Conservation (phyloP, 129 eudicot species). For the Tagetes erecta region DNA sequence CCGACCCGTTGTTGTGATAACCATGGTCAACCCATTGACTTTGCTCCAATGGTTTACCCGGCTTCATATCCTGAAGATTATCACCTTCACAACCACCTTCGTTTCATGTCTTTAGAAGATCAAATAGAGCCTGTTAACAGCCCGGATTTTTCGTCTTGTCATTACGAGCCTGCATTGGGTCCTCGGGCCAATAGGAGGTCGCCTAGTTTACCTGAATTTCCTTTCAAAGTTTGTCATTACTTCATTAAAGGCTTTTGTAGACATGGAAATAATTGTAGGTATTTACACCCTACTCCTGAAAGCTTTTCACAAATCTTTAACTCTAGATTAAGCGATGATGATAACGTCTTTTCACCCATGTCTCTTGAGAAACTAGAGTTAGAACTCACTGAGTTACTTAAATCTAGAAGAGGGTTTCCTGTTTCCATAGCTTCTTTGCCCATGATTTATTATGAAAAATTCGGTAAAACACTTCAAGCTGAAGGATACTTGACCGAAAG, state of each 20-base stretch:
- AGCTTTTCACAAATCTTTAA: conserved; percentile 45
- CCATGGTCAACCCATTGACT: conserved; percentile 46
- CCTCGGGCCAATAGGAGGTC: conserved; percentile 56
- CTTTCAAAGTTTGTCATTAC: conserved; percentile 61
- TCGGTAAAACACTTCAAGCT: conserved; percentile 62
- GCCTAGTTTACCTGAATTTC: conserved; percentile 56
- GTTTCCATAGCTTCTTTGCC: conserved; percentile 69
- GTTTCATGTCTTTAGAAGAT: conserved; percentile 51
- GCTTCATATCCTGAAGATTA: conserved; percentile 45
- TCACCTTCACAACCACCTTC: conserved; percentile 48
- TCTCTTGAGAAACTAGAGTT: conserved; percentile 59
- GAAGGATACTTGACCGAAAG: conserved; percentile 96
- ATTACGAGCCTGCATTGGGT: conserved; percentile 47
- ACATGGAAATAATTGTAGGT: conserved; percentile 59
- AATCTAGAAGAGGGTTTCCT: conserved; percentile 55
- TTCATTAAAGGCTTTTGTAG: conserved; percentile 59
- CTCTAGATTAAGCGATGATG: conserved; percentile 39
- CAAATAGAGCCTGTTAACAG: conserved; percentile 39
- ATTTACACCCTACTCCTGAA: conserved; percentile 51
- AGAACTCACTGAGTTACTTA: conserved; percentile 62
- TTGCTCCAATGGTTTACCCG: conserved; percentile 34
- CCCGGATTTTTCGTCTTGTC: conserved; percentile 38
- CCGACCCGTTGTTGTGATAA: conserved; percentile 44
- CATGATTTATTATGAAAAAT: conserved; percentile 55
- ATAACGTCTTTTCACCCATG: conserved; percentile 47